Evolutionary conservation across 306 rosid species (phyloP).

Genomic region (Carpinus viminea): DNA sequence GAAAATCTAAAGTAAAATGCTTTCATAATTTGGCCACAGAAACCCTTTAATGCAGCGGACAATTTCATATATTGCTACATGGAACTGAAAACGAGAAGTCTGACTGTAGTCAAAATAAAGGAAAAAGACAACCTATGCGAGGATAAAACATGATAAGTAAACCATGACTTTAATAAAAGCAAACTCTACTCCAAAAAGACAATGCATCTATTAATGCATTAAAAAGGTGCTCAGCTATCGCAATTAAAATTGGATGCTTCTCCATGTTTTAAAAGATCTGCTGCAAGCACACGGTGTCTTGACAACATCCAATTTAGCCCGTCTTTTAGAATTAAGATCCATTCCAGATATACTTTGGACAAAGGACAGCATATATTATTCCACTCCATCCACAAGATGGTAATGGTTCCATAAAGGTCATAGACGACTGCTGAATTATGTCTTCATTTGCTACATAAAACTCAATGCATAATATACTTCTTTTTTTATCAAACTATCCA

Average conservation of each 20-base stretch:
- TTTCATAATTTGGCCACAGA: not conserved
- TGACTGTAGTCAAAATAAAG: not conserved
- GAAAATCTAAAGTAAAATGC: not conserved
- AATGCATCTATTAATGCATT: not conserved
- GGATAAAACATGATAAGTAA: not conserved
- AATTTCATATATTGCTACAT: not conserved
- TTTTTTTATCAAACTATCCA: conserved; percentile 13
- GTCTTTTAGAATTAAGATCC: not conserved
- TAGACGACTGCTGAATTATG: not conserved
- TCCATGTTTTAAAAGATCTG: not conserved
- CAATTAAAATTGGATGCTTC: not conserved
- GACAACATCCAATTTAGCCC: not conserved
- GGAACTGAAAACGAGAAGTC: not conserved
- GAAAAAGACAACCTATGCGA: not conserved
- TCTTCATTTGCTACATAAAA: not conserved
- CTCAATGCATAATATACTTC: not conserved
- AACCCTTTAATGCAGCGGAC: not conserved
- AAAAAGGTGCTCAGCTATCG: not conserved
- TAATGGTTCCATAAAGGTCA: not conserved
- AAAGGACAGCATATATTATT: not conserved
- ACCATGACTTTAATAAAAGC: not conserved
- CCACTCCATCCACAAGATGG: not conserved
- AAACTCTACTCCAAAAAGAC: not conserved
- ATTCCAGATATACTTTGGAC: not conserved
- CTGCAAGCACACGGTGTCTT: not conserved